phyloP scores from a whole-genome alignment of 768 basidiomycete genomes.

The Mycena haematopus region DNA sequence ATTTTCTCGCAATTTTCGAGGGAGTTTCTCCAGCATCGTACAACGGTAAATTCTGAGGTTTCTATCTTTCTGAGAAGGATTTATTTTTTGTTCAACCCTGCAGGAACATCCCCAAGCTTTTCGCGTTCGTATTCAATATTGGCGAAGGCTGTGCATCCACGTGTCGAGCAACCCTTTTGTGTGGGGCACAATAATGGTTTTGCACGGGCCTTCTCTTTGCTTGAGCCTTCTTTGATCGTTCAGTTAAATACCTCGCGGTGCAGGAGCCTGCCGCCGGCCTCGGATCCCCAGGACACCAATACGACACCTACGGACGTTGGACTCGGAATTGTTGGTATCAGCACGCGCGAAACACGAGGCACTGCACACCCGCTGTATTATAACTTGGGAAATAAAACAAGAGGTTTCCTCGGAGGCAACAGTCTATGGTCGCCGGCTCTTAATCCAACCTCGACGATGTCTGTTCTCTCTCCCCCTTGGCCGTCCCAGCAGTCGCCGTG shows the following conservation, averaged over 20 bases:
- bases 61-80: not conserved
- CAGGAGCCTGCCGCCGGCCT: not conserved
- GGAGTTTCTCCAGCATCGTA: no score
- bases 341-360: conserved; percentile 28
- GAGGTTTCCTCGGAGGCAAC: conserved; percentile 19
- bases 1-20: not conserved
- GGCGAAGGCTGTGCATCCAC: conserved; percentile 14
- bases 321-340: conserved; percentile 14
- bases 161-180: no score
- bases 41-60: no score
- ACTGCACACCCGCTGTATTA: conserved; percentile 15
- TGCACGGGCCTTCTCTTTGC: conserved; percentile 21
- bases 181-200: no score
- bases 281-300: not conserved
- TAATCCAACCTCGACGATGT: conserved; percentile 13
- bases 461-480: conserved; percentile 26
- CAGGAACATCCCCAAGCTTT: not conserved
- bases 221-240: conserved; percentile 13
- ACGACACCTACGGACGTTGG: not conserved
- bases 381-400: conserved; percentile 11
- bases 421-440: conserved; percentile 8
- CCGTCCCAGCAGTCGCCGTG: conserved; percentile 16
- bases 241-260: not conserved
- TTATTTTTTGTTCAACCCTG: no score
- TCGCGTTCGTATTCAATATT: not conserved